phyloP scores from a whole-genome alignment of 2,329 filamentous ascomycete species.

The Zelopaecilomyces penicillatus region DNA sequence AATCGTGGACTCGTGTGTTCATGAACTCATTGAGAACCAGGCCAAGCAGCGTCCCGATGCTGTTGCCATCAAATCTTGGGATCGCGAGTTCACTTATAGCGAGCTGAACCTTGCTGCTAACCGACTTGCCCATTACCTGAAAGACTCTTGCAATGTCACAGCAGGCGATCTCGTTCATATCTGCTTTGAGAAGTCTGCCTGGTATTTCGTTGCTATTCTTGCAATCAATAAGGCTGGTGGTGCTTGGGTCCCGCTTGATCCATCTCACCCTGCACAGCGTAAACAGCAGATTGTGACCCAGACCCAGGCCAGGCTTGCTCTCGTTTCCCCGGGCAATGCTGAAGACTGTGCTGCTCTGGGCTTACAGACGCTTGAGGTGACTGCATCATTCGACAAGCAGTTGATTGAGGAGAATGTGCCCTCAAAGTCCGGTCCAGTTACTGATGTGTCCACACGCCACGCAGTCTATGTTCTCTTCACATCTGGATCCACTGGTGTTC shows the following conservation, averaged over 20 bases:
- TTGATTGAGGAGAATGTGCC: background rate
- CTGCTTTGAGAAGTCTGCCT: too few species aligned
- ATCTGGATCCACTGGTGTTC: slow-evolving; percentile 3
- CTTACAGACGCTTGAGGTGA: background rate
- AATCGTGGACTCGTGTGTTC: too few species aligned
- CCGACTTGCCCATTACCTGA: too few species aligned
- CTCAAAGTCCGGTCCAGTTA: background rate
- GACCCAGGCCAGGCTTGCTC: slow-evolving; percentile 1
- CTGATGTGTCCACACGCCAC: background rate
- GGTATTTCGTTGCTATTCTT: too few species aligned
- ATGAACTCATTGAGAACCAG: too few species aligned
- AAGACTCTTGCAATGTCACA: too few species aligned
- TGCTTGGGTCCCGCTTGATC: slow-evolving; percentile 9
- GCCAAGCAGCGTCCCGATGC: too few species aligned
- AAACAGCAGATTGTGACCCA: slow-evolving; percentile 3
- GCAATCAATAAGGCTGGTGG: too few species aligned
- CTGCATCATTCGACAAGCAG: background rate
- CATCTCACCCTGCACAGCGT: slow-evolving; percentile 7
- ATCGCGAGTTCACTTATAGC: too few species aligned
- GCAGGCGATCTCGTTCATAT: too few species aligned
- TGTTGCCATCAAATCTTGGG: too few species aligned
- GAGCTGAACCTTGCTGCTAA: too few species aligned
- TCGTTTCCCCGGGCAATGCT: background rate
- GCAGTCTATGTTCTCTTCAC: slow-evolving; percentile 5
- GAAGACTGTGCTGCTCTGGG: background rate